These are phyloP conservation scores for Dillenia suffruticosa DNA, from an alignment of 164 flowering plant genomes.

Conservation along the genomic window DNA sequence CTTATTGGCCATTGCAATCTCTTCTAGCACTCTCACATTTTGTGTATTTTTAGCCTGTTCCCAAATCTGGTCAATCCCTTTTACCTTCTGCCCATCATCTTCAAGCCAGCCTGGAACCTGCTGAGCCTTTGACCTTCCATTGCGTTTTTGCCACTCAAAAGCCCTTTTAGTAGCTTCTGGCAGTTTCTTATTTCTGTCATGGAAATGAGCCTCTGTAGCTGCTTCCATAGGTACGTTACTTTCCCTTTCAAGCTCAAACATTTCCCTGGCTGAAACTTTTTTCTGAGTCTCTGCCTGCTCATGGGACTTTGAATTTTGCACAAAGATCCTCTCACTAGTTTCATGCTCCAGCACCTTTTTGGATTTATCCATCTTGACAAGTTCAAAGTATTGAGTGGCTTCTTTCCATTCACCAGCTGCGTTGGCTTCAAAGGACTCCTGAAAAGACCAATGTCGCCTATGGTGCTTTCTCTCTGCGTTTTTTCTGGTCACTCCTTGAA, in stretches of 20 bases:
- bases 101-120: no score
- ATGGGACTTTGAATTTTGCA: constrained; percentile 3
- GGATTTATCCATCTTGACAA: constrained; percentile 31
- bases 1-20: no score
- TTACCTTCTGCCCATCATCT: no score
- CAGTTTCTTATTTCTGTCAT: constrained; percentile 5
- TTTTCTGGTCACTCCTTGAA: constrained; percentile 12
- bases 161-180: neutral
- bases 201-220: constrained; percentile 8
- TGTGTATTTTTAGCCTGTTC: no score
- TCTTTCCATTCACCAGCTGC: constrained; percentile 59
- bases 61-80: no score
- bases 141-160: no score
- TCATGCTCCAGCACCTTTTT: neutral
- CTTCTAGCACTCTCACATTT: no score
- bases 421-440: constrained; percentile 20
- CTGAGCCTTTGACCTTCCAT: no score
- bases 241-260: no score
- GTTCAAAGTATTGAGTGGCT: constrained; percentile 55
- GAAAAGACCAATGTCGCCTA: constrained; percentile 22
- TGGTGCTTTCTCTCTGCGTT: constrained; percentile 17
- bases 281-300: constrained; percentile 15
- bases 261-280: neutral
- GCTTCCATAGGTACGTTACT: neutral
- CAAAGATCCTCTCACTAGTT: no score